Base-by-base conservation (phyloP, 2,329 filamentous ascomycete species). In the Ophiocordyceps sinensis region DNA sequence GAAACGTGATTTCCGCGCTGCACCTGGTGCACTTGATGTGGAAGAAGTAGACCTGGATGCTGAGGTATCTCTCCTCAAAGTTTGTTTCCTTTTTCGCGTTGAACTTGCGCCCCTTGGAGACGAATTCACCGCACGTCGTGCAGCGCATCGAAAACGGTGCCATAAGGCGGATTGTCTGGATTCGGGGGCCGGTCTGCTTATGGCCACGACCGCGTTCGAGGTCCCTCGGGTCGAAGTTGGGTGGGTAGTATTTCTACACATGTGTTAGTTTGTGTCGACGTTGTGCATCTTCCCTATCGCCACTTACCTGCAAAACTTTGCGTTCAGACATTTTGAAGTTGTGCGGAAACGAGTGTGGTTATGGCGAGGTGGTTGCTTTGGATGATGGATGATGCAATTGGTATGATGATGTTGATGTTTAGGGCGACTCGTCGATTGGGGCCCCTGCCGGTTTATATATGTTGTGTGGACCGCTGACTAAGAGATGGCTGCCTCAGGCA, bases 31-130 rank as follows among this genome's bases (percentile, higher is more conserved):
- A 95, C 8, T 85, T 75, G 53, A 89, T 93, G 47, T 58, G 54
- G 68, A 96, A 95, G 28, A 82, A 77, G 64, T 81, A 91, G 47
- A 94, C 87, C 45, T 85, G 77, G 46, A 96, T 93, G 39, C 75
- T 75, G 37, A 94, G 77, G 65, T 98, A 98, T 50, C 82, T 84
- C 53, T 95, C 84, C 17, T 91, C 83, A 0, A 77, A 78, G 0
- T 85, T 86, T 0, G 84, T 94, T 56, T 95, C 87, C 56, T 98
- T 98, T 30, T 85, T 75, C 3, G 86, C 82, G 63, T 96, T 96
- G 72, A 96, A 96, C 55, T 95, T 96, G 45, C 88, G 77, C 0
- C 88, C 88, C 52, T 86, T 85, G 70, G 93, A 89, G 55, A 94
- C 91, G 66, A 82, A 94, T 62, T 93, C 84, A 45, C 67, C 69